Evolutionary conservation across 192 early-diverging fungal genomes (phyloP).

Genomic region (Backusella mclennaniae): DNA sequence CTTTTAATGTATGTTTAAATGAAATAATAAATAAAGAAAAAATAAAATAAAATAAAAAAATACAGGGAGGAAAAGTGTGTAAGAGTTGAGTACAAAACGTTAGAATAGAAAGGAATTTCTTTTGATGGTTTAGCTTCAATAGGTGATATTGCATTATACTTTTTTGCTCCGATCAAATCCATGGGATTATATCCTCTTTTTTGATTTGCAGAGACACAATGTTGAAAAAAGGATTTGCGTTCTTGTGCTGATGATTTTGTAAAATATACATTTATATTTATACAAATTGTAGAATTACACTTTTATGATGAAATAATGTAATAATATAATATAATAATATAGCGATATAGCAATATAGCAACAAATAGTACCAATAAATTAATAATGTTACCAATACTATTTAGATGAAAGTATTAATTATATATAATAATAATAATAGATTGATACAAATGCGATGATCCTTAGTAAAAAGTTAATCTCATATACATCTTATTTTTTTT

Average conservation of each 20-base stretch:
- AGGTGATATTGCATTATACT: constrained; percentile 1
- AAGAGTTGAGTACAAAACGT: background rate
- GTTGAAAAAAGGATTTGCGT: background rate
- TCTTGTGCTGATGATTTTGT: background rate
- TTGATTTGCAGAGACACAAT: background rate
- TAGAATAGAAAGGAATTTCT: background rate
- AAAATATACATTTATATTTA: no score
- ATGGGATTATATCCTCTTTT: background rate
- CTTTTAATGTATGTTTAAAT: background rate
- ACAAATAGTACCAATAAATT: background rate
- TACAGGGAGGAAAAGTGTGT: background rate
- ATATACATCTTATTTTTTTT: background rate
- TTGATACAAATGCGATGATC: background rate
- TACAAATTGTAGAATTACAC: no score
- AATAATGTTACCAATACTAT: background rate
- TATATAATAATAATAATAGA: background rate
- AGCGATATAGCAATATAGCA: no score
- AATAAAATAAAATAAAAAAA: background rate
- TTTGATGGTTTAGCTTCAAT: background rate
- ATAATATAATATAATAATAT: no score
- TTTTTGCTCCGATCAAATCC: background rate
- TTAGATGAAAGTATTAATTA: background rate
- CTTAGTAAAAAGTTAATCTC: background rate
- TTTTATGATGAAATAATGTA: no score
- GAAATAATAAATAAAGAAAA: background rate